Conservation (phyloP, 2,329 filamentous ascomycete species). For the Xylaria sp. region DNA sequence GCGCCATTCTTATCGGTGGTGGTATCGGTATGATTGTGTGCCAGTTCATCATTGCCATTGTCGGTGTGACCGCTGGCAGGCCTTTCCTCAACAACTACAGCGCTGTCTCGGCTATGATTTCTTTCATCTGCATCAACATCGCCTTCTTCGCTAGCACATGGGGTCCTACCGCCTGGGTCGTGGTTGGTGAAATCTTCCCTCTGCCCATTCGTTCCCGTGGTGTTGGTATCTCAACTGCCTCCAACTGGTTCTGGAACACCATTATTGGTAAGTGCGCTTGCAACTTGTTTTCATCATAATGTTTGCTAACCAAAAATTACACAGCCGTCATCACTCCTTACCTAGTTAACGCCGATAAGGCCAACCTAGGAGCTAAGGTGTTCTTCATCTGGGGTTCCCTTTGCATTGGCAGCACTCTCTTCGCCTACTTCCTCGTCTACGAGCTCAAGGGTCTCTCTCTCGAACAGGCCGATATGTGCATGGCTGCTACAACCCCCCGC, state of each 20-base stretch:
- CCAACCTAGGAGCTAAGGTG: slow-evolving; percentile 55
- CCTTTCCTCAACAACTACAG: slow-evolving; percentile 47
- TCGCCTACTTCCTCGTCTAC: slow-evolving; percentile 70
- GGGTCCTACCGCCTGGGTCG: slow-evolving; percentile 75
- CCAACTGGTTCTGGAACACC: slow-evolving; percentile 81
- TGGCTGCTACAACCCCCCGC: slow-evolving; percentile 60
- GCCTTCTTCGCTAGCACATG: slow-evolving; percentile 82
- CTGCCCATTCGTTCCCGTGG: slow-evolving; percentile 78
- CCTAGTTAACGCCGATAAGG: slow-evolving; percentile 68
- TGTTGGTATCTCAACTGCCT: slow-evolving; percentile 76
- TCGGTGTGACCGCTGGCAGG: slow-evolving; percentile 60
- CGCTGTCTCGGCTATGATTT: slow-evolving; percentile 68
- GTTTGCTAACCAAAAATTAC: slow-evolving; percentile 23
- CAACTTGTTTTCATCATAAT: not conserved
- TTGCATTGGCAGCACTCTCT: slow-evolving; percentile 65
- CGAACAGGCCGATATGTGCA: slow-evolving; percentile 77
- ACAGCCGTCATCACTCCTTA: slow-evolving; percentile 73
- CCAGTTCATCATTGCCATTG: slow-evolving; percentile 76
- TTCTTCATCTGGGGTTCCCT: slow-evolving; percentile 73
- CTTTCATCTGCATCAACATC: slow-evolving; percentile 83
- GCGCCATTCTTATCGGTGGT: slow-evolving; percentile 74
- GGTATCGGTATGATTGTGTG: slow-evolving; percentile 75
- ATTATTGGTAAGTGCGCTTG: slow-evolving; percentile 49
- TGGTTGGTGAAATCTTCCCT: slow-evolving; percentile 81
- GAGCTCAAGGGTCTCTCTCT: slow-evolving; percentile 80